Evolutionary conservation across 2,329 filamentous ascomycete species (phyloP), one percentile per base, ranked within the genome.

Genomic region (Fusarium mangiferae): DNA sequence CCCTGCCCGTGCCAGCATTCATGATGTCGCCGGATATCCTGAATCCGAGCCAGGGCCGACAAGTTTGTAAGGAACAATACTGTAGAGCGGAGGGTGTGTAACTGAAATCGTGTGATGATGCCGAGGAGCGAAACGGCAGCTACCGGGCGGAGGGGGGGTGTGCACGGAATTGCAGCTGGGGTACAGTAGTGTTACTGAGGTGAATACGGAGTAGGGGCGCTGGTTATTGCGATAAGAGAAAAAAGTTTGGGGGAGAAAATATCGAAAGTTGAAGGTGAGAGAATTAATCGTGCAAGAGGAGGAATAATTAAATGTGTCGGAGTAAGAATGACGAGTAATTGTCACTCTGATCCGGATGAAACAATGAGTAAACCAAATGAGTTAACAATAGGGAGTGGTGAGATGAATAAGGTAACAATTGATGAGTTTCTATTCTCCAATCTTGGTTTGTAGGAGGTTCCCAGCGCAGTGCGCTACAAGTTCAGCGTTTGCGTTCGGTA

Each of bases 1-100:
- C 88, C 83, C 87, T 88, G 81, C 88, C 88, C 72, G 86, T 86
- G 59, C 82, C 80, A 66, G 82, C 79, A 80, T 84, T 81, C 82
- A 84, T 84, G 73, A 78, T 81, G 73, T 75, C 62, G 63, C 67
- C 70, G 64, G 71, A 73, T 68, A 68, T 66, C 68, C 62, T 72
- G 72, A 74, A 73, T 75, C 73, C 69, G 72, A 75, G 63, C 66
- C 68, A 75, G 74, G 74, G 72, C 70, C 77, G 73, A 78, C 70
- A 72, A 73, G 69, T 74, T 65, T 66, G 63, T 66, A 66, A 63
- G 52, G 48, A 42, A 66, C 62, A 57, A 69, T 72, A 30, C 35
- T 41, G 51, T 41, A 28, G 66, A 76, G 73, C 70, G 62, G 74
- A 76, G 77, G 77, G 78, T 80, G 78, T 80, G 78, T 79, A 80